Evolutionary conservation across 2,329 filamentous ascomycete genomes (phyloP), one percentile per base, ranked within the genome.

Genomic region (Sporothrix pseudoabietina): DNA sequence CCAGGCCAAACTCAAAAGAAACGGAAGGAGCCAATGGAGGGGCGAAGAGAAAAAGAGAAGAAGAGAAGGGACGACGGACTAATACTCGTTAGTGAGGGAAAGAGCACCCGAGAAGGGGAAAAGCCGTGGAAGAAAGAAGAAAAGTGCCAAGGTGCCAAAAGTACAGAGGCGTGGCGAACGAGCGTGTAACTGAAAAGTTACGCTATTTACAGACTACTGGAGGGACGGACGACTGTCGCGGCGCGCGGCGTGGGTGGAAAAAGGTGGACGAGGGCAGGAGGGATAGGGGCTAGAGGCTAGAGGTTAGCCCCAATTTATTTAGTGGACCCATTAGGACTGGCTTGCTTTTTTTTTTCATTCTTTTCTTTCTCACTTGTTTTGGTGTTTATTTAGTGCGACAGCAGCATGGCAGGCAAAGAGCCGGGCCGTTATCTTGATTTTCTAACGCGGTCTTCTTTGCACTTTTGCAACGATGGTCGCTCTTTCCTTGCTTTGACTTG

Each of bases 401-500:
- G 10, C 52, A 57, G 22, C 35, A 55, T 54, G 32, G 55, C 44
- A 54, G 57, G 57, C 52, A 22, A 32, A 55, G 35, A 35, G 65
- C 30, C 61, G 57, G 22, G 9, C 49, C 35, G 49, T 68, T 68
- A 68, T 68, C 71, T 55, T 57, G 59, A 22, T 12, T 69, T 69
- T 32, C 7, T 4, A 19, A 49, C 44, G 44, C 47, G 47, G 19
- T 16, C 30, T 39, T 47, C 68, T 57, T 44, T 32, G 54, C 16
- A 44, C 26, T 69, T 66, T 65, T 52, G 22, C 6, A 66, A 52
- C 22, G 14, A 69, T 26, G 32, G n/a, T 52, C 71, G 63, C 54
- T 32, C 47, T 9, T 72, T 69, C 71, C 71, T 69, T 72, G 63
- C 32, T 69, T 72, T 72, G 66, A 26, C 44, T 19, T 55, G 32